Conservation (phyloP, 768 basidiomycete species). For the Termitomyces heimii region DNA sequence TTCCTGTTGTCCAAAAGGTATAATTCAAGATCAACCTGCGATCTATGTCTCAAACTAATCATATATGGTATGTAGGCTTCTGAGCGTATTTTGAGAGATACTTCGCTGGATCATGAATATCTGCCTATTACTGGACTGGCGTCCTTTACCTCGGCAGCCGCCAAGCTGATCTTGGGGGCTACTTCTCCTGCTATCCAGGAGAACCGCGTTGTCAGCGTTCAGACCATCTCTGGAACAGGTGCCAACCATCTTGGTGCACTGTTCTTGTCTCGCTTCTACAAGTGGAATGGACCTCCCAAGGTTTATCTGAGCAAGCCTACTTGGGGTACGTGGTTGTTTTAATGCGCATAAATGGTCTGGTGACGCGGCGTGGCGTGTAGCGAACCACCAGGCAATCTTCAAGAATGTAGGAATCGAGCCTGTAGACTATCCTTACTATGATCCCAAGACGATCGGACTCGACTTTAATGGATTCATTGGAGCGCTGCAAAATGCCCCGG, state of each 20-base stretch:
- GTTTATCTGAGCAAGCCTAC: constrained; percentile 90
- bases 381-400: constrained; percentile 88
- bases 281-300: constrained; percentile 58
- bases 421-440: constrained; percentile 89
- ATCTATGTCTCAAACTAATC: neutral
- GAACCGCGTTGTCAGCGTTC: constrained; percentile 69
- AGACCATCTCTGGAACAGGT: constrained; percentile 95
- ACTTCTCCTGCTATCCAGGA: constrained; percentile 67
- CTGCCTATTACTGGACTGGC: constrained; percentile 86
- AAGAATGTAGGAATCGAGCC: constrained; percentile 87
- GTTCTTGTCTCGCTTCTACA: constrained; percentile 82
- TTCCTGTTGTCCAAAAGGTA: constrained; percentile 89
- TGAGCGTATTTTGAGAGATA: constrained; percentile 59
- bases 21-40: neutral
- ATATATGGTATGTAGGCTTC: constrained; percentile 54
- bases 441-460: constrained; percentile 83
- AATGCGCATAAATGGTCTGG: neutral
- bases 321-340: constrained; percentile 61
- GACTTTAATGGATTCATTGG: constrained; percentile 68
- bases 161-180: constrained; percentile 74
- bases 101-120: constrained; percentile 84
- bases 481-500: constrained; percentile 56
- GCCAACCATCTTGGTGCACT: constrained; percentile 91
- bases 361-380: constrained; percentile 29
- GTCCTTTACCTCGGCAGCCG: constrained; percentile 77